Base-by-base conservation (phyloP, 371 early-diverging fungal species). In the Smittium culicis region DNA sequence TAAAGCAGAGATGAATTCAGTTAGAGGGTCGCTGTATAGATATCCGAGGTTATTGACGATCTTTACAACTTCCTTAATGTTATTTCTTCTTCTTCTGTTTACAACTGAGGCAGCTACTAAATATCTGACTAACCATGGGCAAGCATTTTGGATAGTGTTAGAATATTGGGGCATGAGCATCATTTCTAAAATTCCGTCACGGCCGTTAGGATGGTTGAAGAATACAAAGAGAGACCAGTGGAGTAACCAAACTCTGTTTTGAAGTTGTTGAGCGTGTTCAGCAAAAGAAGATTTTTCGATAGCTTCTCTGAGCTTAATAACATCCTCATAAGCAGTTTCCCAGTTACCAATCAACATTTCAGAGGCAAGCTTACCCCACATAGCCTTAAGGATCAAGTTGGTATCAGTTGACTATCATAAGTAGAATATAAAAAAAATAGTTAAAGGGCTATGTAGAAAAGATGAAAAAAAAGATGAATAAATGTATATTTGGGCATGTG, bases 171-270 rank as follows among this genome's bases (percentile, higher is more conserved):
- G 90, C 65, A 86, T 85, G 77, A 94, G 82, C 81, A 93, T 91
- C 74, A 93, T 82, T 73, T 96, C 96, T 61, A 93, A 82, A 69
- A 94, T 85, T 67, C 83, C 88, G 75, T 96, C 95, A 66, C 91
- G 89, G 33, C 96, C 94, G 77, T 89, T 87, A 62, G 93, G 89
- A 77, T 96, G 94, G 81, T 94, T 94, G 83, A 96, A 96, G 81
- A 93, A 93, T 34, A 96, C 91, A 75, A 94, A 94, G 69, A 96
- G 80, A 31, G 92, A 88, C 94, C 95, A 94, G 83, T 94, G 94
- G 73, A 96, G 84, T 67, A 94, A 80, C 90, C 92, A 92, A 58
- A 90, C 86, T 66, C 94, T 88, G 75, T 91, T 90, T 73, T 93
- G 88, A 63, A 96, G 86, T 77, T 92, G 92, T 68, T 89, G 90